These are phyloP conservation scores for Asclepias syriaca DNA, from an alignment of 257 asterid species.

Conservation along the genomic window DNA sequence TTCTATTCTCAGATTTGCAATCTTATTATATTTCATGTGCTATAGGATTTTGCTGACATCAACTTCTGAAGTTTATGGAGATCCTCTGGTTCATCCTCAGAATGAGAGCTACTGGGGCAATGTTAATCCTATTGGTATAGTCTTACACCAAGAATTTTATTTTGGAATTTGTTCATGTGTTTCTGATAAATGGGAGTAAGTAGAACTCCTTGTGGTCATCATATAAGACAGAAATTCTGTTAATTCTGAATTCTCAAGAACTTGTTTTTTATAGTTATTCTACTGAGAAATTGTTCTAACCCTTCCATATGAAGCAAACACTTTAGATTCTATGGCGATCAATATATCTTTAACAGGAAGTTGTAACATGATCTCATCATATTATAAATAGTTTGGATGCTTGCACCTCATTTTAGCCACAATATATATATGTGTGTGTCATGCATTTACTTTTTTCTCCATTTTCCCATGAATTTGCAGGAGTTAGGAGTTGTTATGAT, in stretches of 20 bases:
- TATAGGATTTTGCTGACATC: constrained; percentile 87
- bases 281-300: background rate
- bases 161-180: background rate
- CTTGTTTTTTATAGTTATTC: background rate
- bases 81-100: constrained; percentile 94
- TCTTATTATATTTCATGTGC: constrained; percentile 5
- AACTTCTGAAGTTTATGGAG: constrained; percentile 95
- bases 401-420: background rate
- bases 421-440: too few relatives aligned
- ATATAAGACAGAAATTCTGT: background rate
- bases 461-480: constrained; percentile 32
- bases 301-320: background rate
- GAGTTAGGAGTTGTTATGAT: constrained; percentile 94
- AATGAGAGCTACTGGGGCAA: constrained; percentile 98
- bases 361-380: background rate
- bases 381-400: background rate
- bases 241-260: background rate
- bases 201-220: background rate
- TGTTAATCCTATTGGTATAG: constrained; percentile 87
- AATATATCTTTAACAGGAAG: background rate
- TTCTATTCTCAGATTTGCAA: background rate
- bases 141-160: background rate
- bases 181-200: background rate
- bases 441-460: background rate
- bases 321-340: background rate